Evolutionary conservation across 169 alveolate species (phyloP).

Genomic region (Perkinsus olseni): DNA sequence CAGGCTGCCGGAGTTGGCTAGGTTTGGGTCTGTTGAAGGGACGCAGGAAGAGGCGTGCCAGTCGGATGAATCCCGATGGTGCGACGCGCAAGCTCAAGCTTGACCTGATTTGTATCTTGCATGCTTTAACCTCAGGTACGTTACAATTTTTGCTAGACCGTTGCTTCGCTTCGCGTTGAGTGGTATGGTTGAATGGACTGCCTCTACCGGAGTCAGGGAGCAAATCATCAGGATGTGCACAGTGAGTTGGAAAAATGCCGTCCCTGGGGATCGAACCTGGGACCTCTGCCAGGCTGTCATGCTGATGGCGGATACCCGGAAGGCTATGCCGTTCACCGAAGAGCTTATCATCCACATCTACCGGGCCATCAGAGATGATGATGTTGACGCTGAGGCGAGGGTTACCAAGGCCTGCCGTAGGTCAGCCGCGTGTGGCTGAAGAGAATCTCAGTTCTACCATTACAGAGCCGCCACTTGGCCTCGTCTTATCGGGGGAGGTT

Average conservation of each 20-base stretch:
- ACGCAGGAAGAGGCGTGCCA: background rate
- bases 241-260: background rate
- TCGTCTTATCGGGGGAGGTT: too few species aligned
- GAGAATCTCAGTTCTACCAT: too few species aligned
- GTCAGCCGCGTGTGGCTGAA: background rate
- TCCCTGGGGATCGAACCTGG: background rate
- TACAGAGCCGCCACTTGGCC: too few species aligned
- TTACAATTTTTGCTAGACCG: background rate
- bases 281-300: background rate
- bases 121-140: background rate
- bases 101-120: background rate
- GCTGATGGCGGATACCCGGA: background rate
- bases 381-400: background rate
- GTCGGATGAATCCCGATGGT: background rate
- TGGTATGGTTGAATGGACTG: background rate
- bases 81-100: background rate
- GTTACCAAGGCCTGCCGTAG: background rate
- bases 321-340: background rate
- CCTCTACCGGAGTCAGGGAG: background rate
- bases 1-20: background rate
- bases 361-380: background rate
- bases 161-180: background rate
- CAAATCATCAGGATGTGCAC: background rate
- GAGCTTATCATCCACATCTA: background rate
- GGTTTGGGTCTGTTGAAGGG: background rate